A percentile compares a stretch with the other conserved stretches of the same genome.
Evolutionary conservation across 768 basidiomycete genomes (phyloP).

Genomic region (Pleurotus platypus): DNA sequence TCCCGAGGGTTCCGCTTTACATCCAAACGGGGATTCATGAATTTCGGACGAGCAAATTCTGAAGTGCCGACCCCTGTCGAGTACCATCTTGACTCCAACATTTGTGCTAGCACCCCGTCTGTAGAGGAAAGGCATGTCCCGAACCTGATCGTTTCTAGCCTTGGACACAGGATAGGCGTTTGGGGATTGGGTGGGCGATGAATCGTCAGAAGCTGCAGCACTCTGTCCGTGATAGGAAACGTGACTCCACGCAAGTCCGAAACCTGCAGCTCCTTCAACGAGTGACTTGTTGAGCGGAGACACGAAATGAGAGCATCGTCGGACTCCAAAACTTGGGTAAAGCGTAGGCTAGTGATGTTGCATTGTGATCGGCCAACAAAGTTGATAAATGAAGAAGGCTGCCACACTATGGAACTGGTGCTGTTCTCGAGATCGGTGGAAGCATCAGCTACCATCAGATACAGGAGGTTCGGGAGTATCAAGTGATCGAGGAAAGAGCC

Average conservation of each 20-base stretch:
- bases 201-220: conserved; percentile 11
- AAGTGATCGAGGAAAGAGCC: conserved; percentile 10
- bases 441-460: conserved; percentile 10
- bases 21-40: conserved; percentile 15
- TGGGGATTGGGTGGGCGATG: not conserved
- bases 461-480: conserved; percentile 10
- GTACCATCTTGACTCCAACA: conserved; percentile 16
- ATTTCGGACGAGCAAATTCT: conserved; percentile 10
- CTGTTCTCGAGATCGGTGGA: conserved; percentile 1
- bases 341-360: conserved; percentile 8
- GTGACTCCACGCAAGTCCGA: conserved; percentile 9
- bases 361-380: conserved; percentile 14
- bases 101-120: conserved; percentile 15
- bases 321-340: conserved; percentile 12
- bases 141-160: conserved; percentile 14
- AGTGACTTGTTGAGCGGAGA: conserved; percentile 10
- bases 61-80: too few species aligned
- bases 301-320: conserved; percentile 16
- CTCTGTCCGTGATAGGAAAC: conserved; percentile 10
- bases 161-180: conserved; percentile 11
- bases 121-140: conserved; percentile 14
- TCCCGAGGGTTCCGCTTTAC: conserved; percentile 7
- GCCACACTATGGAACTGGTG: conserved; percentile 9
- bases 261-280: conserved; percentile 10
- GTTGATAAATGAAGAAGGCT: conserved; percentile 10